Percentiles rank a stretch among this genome's conserved stretches.
phyloP scores from a whole-genome alignment of 805 yeast species.

The Pichia occidentalis region DNA sequence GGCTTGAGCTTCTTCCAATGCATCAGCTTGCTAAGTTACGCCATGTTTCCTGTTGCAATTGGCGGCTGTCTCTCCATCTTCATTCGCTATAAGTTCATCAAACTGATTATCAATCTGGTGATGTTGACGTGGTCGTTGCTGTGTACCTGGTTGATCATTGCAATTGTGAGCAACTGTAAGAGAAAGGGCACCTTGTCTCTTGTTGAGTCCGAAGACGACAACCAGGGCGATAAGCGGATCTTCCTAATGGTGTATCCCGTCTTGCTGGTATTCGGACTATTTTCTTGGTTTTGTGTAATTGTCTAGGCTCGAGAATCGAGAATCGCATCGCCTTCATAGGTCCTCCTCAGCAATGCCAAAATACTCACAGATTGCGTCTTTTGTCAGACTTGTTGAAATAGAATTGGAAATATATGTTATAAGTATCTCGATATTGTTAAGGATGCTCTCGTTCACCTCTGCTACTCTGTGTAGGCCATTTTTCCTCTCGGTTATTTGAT shows the following conservation, averaged over 20 bases:
- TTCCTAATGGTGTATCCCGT: conserved; percentile 50
- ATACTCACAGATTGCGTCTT: conserved; percentile 31
- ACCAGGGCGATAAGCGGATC: conserved; percentile 48
- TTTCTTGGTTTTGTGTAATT: conserved; percentile 50
- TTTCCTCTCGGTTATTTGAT: conserved; percentile 1
- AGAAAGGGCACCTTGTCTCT: conserved; percentile 11
- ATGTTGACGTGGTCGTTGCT: conserved; percentile 46
- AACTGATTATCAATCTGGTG: conserved; percentile 36
- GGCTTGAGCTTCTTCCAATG: conserved; percentile 50
- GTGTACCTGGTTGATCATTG: conserved; percentile 45
- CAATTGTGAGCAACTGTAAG: conserved; percentile 35
- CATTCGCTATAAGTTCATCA: conserved; percentile 36
- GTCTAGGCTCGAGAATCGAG: conserved; percentile 20
- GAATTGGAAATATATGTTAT: conserved; percentile 29
- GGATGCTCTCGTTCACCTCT: conserved; percentile 11
- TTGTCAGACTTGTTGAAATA: conserved; percentile 25
- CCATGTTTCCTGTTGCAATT: conserved; percentile 46
- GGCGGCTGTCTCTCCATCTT: conserved; percentile 43
- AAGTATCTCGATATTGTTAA: conserved; percentile 38
- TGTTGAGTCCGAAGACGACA: conserved; percentile 23
- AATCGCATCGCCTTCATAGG: background rate
- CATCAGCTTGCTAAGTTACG: conserved; percentile 49
- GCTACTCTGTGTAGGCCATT: conserved; percentile 3
- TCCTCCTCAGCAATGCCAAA: conserved; percentile 39
- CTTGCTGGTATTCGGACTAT: conserved; percentile 43